phyloP scores from a whole-genome alignment of 2,329 filamentous ascomycete genomes.

The Colletotrichum tropicicola region DNA sequence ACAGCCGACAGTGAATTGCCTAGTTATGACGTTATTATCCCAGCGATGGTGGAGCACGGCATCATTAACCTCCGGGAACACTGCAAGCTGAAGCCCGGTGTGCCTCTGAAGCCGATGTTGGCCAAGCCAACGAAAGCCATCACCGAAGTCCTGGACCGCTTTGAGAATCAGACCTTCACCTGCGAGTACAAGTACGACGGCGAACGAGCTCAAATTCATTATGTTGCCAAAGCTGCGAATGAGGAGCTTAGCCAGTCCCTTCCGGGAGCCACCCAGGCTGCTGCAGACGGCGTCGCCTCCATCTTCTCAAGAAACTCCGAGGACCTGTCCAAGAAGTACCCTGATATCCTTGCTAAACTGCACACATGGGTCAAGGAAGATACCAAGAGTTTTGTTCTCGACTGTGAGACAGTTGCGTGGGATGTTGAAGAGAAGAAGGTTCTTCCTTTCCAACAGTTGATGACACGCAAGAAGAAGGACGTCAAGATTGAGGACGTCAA shows the following conservation, averaged over 20 bases:
- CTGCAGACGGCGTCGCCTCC: slow-evolving; percentile 79
- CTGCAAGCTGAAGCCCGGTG: slow-evolving; percentile 91
- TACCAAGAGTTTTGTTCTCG: slow-evolving; percentile 95
- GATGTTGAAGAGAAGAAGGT: slow-evolving; percentile 96
- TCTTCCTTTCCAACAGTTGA: slow-evolving; percentile 94
- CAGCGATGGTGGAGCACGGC: slow-evolving; percentile 86
- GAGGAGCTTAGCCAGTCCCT: slow-evolving; percentile 73
- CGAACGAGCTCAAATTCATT: slow-evolving; percentile 98
- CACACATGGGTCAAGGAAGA: slow-evolving; percentile 88
- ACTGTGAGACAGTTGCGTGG: slow-evolving; percentile 98
- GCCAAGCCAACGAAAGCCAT: slow-evolving; percentile 98
- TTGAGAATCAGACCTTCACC: slow-evolving; percentile 94
- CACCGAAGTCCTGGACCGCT: slow-evolving; percentile 95
- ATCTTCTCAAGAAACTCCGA: slow-evolving; percentile 99
- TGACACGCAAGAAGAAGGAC: slow-evolving; percentile 98
- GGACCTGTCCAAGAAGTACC: slow-evolving; percentile 96
- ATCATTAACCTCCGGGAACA: slow-evolving; percentile 83
- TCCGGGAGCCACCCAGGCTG: slow-evolving; percentile 69
- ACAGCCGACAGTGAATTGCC: slow-evolving; percentile 79
- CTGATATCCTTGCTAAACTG: slow-evolving; percentile 90
- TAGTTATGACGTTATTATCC: slow-evolving; percentile 94
- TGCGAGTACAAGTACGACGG: slow-evolving; percentile 99
- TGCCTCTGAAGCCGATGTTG: slow-evolving; percentile 97
- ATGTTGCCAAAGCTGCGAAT: slow-evolving; percentile 83
- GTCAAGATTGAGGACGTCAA: slow-evolving; percentile 96